Evolutionary conservation across 768 basidiomycete species (phyloP).

Genomic region (Lactifluus subvellereus): DNA sequence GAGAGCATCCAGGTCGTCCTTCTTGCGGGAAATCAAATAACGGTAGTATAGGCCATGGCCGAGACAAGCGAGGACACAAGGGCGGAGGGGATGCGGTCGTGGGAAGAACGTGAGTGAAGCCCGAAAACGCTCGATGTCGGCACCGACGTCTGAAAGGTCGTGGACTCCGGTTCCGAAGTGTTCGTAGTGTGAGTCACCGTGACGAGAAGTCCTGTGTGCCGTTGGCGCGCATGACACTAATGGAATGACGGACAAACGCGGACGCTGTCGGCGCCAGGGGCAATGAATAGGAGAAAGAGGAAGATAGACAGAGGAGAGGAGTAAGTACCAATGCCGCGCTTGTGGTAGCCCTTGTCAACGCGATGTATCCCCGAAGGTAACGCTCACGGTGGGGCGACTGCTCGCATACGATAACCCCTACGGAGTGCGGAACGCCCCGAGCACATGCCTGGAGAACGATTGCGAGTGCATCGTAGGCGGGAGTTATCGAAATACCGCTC

Average conservation of each 20-base stretch:
- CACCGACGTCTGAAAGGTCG: neutral
- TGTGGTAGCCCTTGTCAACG: conserved; percentile 81
- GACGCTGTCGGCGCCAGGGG: neutral
- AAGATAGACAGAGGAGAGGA: conserved; percentile 48
- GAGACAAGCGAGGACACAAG: neutral
- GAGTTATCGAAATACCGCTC: neutral
- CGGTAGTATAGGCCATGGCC: neutral
- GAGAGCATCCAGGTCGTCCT: neutral
- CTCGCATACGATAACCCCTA: conserved; percentile 96
- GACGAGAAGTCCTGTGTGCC: conserved; percentile 61
- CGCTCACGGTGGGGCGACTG: conserved; percentile 79
- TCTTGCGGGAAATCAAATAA: neutral
- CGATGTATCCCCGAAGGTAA: conserved; percentile 90
- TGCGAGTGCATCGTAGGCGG: neutral
- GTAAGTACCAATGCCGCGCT: conserved; percentile 97
- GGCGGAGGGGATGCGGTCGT: neutral
- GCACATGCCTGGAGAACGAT: neutral
- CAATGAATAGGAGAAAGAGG: neutral
- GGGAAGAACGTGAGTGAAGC: neutral
- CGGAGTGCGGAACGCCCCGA: conserved; percentile 38
- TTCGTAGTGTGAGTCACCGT: neutral
- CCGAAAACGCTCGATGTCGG: neutral
- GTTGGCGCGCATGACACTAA: conserved; percentile 75
- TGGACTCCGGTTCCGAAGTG: neutral
- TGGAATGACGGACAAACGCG: conserved; percentile 73